Evolutionary conservation across 2,329 filamentous ascomycete genomes (phyloP).

Genomic region (Pseudogymnoascus sp.): DNA sequence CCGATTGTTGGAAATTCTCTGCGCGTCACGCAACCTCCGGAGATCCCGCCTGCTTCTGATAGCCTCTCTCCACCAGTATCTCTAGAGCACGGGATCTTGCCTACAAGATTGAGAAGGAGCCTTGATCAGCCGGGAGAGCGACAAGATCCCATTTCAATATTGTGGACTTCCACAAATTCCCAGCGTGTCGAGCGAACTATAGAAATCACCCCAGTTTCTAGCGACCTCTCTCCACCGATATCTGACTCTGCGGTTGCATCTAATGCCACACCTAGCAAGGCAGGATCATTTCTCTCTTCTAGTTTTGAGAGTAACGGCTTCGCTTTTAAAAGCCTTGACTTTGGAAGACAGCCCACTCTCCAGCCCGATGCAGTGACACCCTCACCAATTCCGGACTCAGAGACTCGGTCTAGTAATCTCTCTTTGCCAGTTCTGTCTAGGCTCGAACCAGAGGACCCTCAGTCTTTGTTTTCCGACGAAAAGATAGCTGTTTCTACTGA

Average conservation of each 20-base stretch:
- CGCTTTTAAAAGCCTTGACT: not conserved
- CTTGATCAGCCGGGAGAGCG: not conserved
- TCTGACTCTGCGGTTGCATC: not conserved
- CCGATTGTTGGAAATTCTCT: not conserved
- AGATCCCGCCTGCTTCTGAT: not conserved
- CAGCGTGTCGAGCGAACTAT: not conserved
- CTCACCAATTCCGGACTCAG: not conserved
- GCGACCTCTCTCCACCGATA: not conserved
- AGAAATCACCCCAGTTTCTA: not conserved
- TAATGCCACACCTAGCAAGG: not conserved
- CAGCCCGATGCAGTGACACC: not conserved
- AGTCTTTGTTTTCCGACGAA: not conserved
- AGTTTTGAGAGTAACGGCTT: not conserved
- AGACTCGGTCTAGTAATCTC: not conserved
- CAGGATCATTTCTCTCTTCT: not conserved
- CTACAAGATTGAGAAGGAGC: not conserved
- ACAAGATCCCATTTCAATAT: not conserved
- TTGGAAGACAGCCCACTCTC: not conserved
- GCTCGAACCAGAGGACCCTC: not conserved
- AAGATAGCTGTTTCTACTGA: not conserved
- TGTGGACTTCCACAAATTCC: not conserved
- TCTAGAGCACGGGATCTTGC: not conserved
- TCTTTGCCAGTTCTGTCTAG: not conserved
- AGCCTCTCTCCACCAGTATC: not conserved
- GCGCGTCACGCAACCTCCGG: not conserved